Evolutionary conservation across 257 asterid genomes (phyloP).

Genomic region (Fraxinus pennsylvanica): DNA sequence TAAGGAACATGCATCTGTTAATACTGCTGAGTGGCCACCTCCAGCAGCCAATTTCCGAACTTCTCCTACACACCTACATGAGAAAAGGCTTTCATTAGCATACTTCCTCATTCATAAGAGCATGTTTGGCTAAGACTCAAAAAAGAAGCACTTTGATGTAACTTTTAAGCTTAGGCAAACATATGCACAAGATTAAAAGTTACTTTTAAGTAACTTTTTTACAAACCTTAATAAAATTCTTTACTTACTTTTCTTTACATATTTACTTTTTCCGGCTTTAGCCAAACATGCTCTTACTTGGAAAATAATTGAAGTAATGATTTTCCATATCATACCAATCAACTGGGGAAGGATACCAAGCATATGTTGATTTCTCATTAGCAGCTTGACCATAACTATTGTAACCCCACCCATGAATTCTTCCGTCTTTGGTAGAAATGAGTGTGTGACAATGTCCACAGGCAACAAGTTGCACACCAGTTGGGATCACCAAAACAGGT

Average conservation of each 20-base stretch:
- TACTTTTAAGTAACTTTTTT: background rate
- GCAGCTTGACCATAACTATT: conserved; percentile 98
- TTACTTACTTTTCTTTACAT: background rate
- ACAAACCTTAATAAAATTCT: background rate
- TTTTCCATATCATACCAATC: conserved; percentile 68
- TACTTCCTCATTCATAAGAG: background rate
- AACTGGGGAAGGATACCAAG: conserved; percentile 96
- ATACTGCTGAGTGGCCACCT: conserved; percentile 94
- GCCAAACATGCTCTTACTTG: background rate
- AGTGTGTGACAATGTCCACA: conserved; percentile 98
- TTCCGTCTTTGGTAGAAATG: conserved; percentile 77
- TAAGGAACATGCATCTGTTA: conserved; percentile 91
- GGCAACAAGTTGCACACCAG: conserved; percentile 68
- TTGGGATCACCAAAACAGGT: conserved; percentile 76
- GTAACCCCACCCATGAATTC: conserved; percentile 98
- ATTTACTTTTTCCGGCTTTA: background rate
- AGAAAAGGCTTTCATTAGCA: conserved; percentile 18
- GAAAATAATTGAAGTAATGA: background rate
- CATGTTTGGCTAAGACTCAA: background rate
- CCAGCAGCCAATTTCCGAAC: conserved; percentile 92
- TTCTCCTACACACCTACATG: conserved; percentile 82
- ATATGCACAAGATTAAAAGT: background rate
- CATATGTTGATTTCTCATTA: conserved; percentile 80
- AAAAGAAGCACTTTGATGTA: background rate
- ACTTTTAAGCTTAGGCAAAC: background rate